Conservation (phyloP, 257 asterid genomes). For the Plectranthus barbatus region DNA sequence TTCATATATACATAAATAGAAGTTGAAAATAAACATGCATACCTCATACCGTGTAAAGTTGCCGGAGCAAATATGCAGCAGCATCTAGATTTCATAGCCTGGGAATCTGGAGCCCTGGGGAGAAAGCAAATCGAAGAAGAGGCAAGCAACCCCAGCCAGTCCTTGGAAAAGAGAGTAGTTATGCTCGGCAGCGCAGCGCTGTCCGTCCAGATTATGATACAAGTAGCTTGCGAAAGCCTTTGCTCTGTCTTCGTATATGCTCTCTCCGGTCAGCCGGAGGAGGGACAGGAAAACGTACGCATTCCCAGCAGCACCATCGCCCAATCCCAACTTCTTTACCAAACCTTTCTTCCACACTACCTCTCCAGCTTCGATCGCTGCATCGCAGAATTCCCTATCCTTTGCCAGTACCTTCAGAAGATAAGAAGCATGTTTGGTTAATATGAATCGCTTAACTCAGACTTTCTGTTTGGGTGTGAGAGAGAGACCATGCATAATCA, state of each 20-base stretch:
- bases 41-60: neutral
- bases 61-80: neutral
- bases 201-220: slow-evolving; percentile 24
- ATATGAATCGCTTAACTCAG: neutral
- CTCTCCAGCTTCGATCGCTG: slow-evolving; percentile 84
- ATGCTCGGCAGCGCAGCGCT: slow-evolving; percentile 27
- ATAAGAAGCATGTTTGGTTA: no score
- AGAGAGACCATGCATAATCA: no score
- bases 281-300: slow-evolving; percentile 65
- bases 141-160: slow-evolving; percentile 55
- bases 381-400: slow-evolving; percentile 62
- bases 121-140: slow-evolving; percentile 52
- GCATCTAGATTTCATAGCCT: slow-evolving; percentile 49
- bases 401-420: slow-evolving; percentile 37
- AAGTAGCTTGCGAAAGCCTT: slow-evolving; percentile 58
- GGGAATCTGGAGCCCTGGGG: slow-evolving; percentile 48
- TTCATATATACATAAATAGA: no score
- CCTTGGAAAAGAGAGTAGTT: slow-evolving; percentile 62
- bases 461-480: neutral
- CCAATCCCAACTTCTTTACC: slow-evolving; percentile 61
- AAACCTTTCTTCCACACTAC: slow-evolving; percentile 78
- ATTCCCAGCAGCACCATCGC: slow-evolving; percentile 64
- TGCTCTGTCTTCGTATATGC: slow-evolving; percentile 58
- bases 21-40: no score
- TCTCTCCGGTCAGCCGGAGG: slow-evolving; percentile 54